Base-by-base conservation (phyloP, 1,284 basidiomycete species). In the Bjerkandera adusta region DNA sequence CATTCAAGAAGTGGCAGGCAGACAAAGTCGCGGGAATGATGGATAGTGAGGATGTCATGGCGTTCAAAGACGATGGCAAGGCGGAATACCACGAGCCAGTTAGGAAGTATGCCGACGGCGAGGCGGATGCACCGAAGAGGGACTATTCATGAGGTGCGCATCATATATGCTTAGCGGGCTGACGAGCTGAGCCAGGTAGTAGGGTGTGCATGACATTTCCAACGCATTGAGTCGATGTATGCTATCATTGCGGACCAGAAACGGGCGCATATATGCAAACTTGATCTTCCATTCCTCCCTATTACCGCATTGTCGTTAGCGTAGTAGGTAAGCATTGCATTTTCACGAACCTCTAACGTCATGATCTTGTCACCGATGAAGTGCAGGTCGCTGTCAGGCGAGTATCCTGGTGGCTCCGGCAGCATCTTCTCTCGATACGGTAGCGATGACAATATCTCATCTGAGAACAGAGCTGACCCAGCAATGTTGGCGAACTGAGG, bases 1-100 rank as follows among this genome's bases (percentile, higher is more conserved):
- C 55, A 15, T 62, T 65, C 58, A 63, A 65, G 49, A 62, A 63
- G 48, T 65, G 60, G 61, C 60, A 65, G 45, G 58, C 61, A 3
- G 61, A 65, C 48, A 58, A 57, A 34, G 61, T 64, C 40, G 43
- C 57, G 1, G 57, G 54, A 7, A 51, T 44, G 32, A 58, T 59
- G 56, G 55, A 59, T 46, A 56, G 48, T 36, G 54, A 56, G 36
- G 57, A 59, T 38, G 59, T 61, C 3, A 41, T 57, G 49, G 47
- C 47, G 25, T 57, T 61, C 47, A 58, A 59, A 36, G 51, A 42
- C 13, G 57, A 59, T 46, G 56, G 35, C 24, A 41, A 46, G 12
- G 54, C 48, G 4, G 56, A 58, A 10, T 39, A 61, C 41, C 41
- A 50, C 13, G 59, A 58, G 42, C 34, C 49, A 15, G 57, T 59